Conservation (phyloP, 202 grass and related monocot genomes). For the Setaria viridis region DNA sequence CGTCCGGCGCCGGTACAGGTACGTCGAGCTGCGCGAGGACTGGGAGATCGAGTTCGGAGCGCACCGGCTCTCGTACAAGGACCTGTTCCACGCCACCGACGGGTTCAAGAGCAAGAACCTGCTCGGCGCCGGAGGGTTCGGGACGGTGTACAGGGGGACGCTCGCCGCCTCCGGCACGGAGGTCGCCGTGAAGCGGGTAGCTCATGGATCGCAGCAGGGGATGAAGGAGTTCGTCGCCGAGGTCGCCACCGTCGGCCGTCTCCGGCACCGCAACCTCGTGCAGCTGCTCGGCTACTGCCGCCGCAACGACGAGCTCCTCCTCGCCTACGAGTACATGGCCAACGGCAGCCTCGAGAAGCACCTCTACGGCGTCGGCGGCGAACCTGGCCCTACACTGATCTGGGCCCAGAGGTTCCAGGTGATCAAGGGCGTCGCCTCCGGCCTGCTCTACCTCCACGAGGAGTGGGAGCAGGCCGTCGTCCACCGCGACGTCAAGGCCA, state of each 20-base stretch:
- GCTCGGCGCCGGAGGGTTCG: constrained; percentile 60
- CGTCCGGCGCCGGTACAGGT: constrained; percentile 27
- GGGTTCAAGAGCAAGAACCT: constrained; percentile 57
- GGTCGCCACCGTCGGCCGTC: constrained; percentile 52
- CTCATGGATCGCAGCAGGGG: constrained; percentile 58
- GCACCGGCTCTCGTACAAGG: constrained; percentile 54
- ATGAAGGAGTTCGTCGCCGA: constrained; percentile 65
- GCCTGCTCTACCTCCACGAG: constrained; percentile 67
- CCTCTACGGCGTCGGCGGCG: constrained; percentile 24
- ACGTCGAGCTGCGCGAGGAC: constrained; percentile 49
- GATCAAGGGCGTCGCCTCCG: constrained; percentile 58
- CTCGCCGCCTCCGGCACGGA: constrained; percentile 40
- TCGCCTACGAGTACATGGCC: no score
- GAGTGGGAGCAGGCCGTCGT: constrained; percentile 70
- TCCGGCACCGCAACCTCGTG: constrained; percentile 74
- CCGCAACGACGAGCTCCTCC: no score
- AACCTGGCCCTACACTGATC: constrained; percentile 3
- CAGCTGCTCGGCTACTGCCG: constrained; percentile 84
- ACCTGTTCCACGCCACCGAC: constrained; percentile 50
- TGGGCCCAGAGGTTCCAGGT: constrained; percentile 62
- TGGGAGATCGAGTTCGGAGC: constrained; percentile 66
- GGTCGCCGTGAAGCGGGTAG: constrained; percentile 60
- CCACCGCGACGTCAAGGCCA: constrained; percentile 67
- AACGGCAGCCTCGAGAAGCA: constrained; percentile 43
- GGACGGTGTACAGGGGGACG: constrained; percentile 58